Base-by-base conservation (phyloP, 2,329 filamentous ascomycete species). In the Pestalotiopsis sp. region DNA sequence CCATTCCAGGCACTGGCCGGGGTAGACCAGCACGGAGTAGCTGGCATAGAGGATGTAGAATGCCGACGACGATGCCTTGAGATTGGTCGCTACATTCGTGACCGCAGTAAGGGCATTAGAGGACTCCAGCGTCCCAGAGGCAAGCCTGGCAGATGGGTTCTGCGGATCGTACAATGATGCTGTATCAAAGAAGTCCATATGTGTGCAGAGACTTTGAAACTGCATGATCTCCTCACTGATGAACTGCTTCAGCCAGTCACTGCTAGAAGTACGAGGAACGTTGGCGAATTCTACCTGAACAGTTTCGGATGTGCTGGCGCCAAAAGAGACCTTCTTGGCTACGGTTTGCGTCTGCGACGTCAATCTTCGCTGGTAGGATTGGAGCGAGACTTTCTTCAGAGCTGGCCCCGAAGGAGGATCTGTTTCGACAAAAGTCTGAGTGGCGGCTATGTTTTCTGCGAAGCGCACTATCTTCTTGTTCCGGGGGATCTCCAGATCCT, bases 21-120 rank as follows among this genome's bases (percentile, higher is more conserved):
- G 74, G 64, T 76, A 78, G 3, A 77, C 70, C 6, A 78, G 67
- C 22, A 78, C 74, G 3, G 76, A 77, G 66, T 73, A 77, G 6
- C 73, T 69, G 20, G 62, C 57, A 14, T 71, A 67, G 35, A 75
- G 69, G 52, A 77, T 56, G 65, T 77, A 75, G 58, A 74, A 66
- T 17, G 69, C 76, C 22, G 69, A 70, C 10, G 71, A 73, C 1
- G 24, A 17, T 35, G 66, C 70, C 52, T 69, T 70, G 26, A 77
- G 66, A 35, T 73, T 61, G 14, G 66, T 68, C 60, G 74, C 71
- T 13, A 76, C 70, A 39, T 75, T 74, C 3, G 59, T 66, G 38
- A 77, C 24, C 17, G 67, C 56, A 14, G 71, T 65, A 14, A 73
- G 66, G 13, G 68, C 22, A 17, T 68, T 68, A 56, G 10, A 24